phyloP scores from a whole-genome alignment of 495 filamentous ascomycete species.

The Trichoderma erinaceum region DNA sequence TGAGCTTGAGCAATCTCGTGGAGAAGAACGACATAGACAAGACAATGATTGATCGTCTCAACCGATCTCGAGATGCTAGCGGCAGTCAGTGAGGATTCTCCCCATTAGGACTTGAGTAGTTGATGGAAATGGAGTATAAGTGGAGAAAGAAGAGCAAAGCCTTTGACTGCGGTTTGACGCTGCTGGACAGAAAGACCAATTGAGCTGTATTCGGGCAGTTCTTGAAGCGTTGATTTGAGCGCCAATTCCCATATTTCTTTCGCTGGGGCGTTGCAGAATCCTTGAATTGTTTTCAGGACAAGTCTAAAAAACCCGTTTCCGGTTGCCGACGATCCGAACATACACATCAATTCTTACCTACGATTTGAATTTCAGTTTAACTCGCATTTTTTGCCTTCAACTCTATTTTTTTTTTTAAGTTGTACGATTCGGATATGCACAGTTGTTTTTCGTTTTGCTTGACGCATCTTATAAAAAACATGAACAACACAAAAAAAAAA shows the following conservation, averaged over 20 bases:
- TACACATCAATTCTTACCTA: not conserved
- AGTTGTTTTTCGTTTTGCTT: not conserved
- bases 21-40: conserved; percentile 35
- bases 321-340: not conserved
- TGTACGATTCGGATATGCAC: not conserved
- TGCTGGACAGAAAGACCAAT: too few species aligned
- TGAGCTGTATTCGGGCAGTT: too few species aligned
- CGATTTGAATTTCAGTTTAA: not conserved
- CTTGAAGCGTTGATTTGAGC: too few species aligned
- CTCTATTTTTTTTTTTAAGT: too few species aligned
- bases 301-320: not conserved
- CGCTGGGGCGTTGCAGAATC: too few species aligned
- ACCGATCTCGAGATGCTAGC: conserved; percentile 15
- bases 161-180: too few species aligned
- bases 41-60: conserved; percentile 37
- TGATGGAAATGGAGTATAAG: not conserved
- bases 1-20: conserved; percentile 43
- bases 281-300: not conserved
- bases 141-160: too few species aligned
- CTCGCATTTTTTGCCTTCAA: not conserved
- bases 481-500: not conserved
- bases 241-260: too few species aligned
- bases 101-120: not conserved
- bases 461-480: not conserved
- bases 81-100: not conserved